These are phyloP conservation scores for Fomitopsis betulina DNA, from an alignment of 1,284 basidiomycete species.

Conservation along the genomic window DNA sequence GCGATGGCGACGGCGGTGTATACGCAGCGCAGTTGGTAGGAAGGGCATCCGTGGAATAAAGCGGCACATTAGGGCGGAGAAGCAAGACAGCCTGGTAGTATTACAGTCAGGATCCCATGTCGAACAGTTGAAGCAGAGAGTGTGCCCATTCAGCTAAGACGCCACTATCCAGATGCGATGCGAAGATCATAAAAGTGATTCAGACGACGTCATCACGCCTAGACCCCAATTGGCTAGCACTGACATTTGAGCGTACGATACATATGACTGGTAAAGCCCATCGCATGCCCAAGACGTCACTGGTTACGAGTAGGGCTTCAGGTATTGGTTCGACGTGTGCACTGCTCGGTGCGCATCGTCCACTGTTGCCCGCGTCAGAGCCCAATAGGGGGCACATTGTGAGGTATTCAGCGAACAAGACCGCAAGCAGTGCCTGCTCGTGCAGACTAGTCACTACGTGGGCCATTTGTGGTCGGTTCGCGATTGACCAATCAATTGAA, in stretches of 20 bases:
- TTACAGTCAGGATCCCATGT: neutral
- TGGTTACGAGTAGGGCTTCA: too few species aligned
- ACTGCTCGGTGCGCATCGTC: too few species aligned
- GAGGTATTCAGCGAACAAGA: too few species aligned
- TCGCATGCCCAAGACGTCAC: too few species aligned
- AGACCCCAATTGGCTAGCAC: neutral
- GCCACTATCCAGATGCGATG: neutral
- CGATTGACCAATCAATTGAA: too few species aligned
- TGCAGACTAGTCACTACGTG: too few species aligned
- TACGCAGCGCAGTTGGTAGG: conserved; percentile 73
- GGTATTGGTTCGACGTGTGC: too few species aligned
- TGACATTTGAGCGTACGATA: neutral
- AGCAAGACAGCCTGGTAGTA: conserved; percentile 68
- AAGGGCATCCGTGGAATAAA: conserved; percentile 81
- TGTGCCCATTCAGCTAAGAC: too few species aligned
- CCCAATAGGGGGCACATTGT: too few species aligned
- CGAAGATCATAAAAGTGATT: neutral
- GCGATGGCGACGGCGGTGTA: conserved; percentile 29
- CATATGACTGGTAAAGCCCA: neutral
- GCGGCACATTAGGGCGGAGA: conserved; percentile 75
- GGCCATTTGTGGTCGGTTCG: too few species aligned
- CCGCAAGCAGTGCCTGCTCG: too few species aligned
- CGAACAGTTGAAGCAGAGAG: neutral
- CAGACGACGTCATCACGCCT: neutral
- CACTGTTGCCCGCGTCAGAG: too few species aligned